phyloP scores from a whole-genome alignment of 768 basidiomycete species.

The Calocybe cyanea region DNA sequence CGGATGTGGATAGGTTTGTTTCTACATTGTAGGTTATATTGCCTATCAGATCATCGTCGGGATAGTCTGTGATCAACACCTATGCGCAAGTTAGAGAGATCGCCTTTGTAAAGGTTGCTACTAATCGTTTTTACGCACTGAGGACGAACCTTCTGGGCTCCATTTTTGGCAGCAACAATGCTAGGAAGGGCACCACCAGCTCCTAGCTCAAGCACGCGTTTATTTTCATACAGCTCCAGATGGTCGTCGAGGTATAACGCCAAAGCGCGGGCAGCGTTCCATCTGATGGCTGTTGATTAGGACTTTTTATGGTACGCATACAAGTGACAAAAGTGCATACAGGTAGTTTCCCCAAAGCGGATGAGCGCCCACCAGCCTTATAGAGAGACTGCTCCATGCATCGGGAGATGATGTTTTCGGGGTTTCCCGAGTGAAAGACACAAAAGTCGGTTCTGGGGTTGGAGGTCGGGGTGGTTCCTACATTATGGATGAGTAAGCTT shows the following conservation, averaged over 20 bases:
- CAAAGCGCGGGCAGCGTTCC: slow-evolving; percentile 77
- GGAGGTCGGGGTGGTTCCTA: slow-evolving; percentile 71
- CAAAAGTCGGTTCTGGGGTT: slow-evolving; percentile 57
- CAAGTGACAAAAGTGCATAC: slow-evolving; percentile 30
- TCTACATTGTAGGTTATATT: slow-evolving; percentile 73
- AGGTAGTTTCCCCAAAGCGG: slow-evolving; percentile 81
- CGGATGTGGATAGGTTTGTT: slow-evolving; percentile 43
- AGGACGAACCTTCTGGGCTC: slow-evolving; percentile 58
- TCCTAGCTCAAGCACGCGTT: slow-evolving; percentile 78
- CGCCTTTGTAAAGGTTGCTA: background rate
- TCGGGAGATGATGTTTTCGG: slow-evolving; percentile 9
- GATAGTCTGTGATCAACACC: slow-evolving; percentile 92
- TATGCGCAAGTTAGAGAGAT: slow-evolving; percentile 22
- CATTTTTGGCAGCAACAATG: slow-evolving; percentile 67
- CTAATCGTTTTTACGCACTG: background rate
- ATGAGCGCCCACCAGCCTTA: slow-evolving; percentile 74
- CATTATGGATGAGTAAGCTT: too few species aligned
- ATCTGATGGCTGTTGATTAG: slow-evolving; percentile 36
- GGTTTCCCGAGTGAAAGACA: slow-evolving; percentile 42
- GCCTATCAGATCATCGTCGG: slow-evolving; percentile 68
- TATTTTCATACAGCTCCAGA: slow-evolving; percentile 38
- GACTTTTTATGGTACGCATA: background rate
- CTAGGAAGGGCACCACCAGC: slow-evolving; percentile 92
- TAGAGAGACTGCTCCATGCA: slow-evolving; percentile 44
- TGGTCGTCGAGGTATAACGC: slow-evolving; percentile 66